phyloP scores from a whole-genome alignment of 176 grass and related monocot species.

The Bothriochloa decipiens region DNA sequence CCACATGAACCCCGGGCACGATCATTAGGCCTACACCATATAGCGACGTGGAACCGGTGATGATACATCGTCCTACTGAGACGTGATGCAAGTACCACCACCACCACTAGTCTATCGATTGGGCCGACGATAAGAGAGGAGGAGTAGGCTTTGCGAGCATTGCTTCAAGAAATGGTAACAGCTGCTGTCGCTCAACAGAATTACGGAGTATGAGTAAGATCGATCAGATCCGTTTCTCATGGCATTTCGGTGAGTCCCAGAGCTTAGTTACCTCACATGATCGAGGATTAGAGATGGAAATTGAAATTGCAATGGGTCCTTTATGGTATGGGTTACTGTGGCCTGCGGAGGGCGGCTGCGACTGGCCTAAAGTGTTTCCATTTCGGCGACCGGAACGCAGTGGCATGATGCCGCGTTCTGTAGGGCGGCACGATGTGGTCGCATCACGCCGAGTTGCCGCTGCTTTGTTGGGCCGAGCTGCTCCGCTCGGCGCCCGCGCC shows the following conservation, averaged over 20 bases:
- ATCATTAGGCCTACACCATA: conserved; percentile 11
- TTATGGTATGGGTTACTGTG: no score
- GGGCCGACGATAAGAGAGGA: background rate
- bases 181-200: background rate
- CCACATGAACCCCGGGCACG: conserved; percentile 28
- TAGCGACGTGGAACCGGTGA: conserved; percentile 30
- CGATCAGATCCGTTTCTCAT: background rate
- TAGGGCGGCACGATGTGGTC: conserved; percentile 44
- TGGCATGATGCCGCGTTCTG: conserved; percentile 1
- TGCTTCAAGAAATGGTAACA: background rate
- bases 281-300: no score
- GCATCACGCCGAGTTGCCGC: conserved; percentile 59
- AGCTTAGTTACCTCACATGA: no score
- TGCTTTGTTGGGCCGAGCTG: conserved; percentile 48
- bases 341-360: no score
- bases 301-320: no score
- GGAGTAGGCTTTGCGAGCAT: background rate
- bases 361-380: conserved; percentile 21
- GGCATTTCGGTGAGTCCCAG: background rate
- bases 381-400: conserved; percentile 38
- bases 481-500: no score
- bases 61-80: background rate
- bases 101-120: conserved; percentile 5
- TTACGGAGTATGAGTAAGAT: background rate
- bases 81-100: background rate